A percentile compares a stretch with the other conserved stretches of the same genome.
Evolutionary conservation across 768 basidiomycete species (phyloP).

Genomic region (Kwoniella sp.): DNA sequence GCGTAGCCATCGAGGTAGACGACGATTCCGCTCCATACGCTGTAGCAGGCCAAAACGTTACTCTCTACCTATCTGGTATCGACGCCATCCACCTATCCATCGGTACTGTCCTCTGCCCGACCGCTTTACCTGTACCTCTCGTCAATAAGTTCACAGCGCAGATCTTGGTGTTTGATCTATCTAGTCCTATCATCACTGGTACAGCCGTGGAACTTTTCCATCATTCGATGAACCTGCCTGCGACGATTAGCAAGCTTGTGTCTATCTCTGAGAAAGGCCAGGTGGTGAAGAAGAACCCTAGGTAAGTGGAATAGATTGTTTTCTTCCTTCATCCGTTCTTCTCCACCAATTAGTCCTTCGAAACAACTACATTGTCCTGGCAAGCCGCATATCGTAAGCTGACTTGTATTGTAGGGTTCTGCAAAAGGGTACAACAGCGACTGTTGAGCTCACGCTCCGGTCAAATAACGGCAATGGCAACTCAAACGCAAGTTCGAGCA

Average conservation of each 20-base stretch:
- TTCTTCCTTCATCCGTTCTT: no score
- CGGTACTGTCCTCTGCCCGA: conserved; percentile 85
- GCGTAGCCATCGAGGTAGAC: conserved; percentile 79
- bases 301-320: conserved; percentile 62
- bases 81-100: conserved; percentile 84
- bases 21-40: conserved; percentile 79
- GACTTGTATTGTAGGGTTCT: conserved; percentile 66
- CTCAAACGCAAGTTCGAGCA: conserved; percentile 50
- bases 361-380: no score
- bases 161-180: conserved; percentile 90
- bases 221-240: conserved; percentile 89
- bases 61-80: conserved; percentile 75
- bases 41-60: conserved; percentile 85
- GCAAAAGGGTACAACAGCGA: conserved; percentile 79
- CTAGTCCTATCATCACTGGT: conserved; percentile 83
- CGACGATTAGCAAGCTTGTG: conserved; percentile 78
- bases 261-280: conserved; percentile 78
- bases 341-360: no score
- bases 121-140: conserved; percentile 70
- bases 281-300: conserved; percentile 74
- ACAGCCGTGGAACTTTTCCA: conserved; percentile 92
- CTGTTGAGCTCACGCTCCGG: conserved; percentile 78
- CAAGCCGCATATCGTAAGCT: no score
- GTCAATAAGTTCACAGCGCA: conserved; percentile 77
- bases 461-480: conserved; percentile 60